Evolutionary conservation across 1,139 yeast species (phyloP), one percentile per base, ranked within the genome.

Genomic region (Saccharomyces pastorianus): DNA sequence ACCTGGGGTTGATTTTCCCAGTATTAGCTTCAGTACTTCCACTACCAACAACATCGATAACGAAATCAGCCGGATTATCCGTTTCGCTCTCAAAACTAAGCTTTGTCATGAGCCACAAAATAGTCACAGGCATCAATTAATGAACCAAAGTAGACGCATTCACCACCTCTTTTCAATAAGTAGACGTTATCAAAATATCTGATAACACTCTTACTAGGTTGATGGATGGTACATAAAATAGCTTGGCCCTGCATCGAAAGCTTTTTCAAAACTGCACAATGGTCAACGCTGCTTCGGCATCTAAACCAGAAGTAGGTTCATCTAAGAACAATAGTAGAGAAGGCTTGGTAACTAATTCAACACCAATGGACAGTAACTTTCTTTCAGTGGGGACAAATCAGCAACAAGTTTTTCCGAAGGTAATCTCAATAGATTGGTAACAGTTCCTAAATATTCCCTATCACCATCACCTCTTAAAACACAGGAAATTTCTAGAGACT

Each of bases 21-120:
- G 17, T 11, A 23, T 47, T 53, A 9, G 28, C 44, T 20, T 29
- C 51, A 27, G 42, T 48, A 31, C 23, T 41, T 47, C 48, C 14
- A 29, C 62, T 59, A 49, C 83, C 83, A 63, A 81, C 80, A 48
- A 77, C 78, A 55, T 80, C 81, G 58, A 81, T 71, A 58, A 82
- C 77, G 63, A 79, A 81, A 65, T 81, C 85, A 25, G 85, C 85
- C 4, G 85, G 85, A 57, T 81, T 81, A 57, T 78, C 84, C 44
- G 42, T 34, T 53, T 60, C 63, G 8, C 42, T 54, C 29, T 63
- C 61, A 46, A 55, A 14, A 51, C 27, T 32, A 63, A 53, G 6
- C 57, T 41, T 53, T 50, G 25, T 63, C 64, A 47, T 59, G 55
- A 4, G 50, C 42, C 31, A 55, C 51, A 57, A 79, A 78, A 59